These are phyloP conservation scores for Ananas comosus DNA, from an alignment of 176 grass and related monocot species.

Conservation along the genomic window DNA sequence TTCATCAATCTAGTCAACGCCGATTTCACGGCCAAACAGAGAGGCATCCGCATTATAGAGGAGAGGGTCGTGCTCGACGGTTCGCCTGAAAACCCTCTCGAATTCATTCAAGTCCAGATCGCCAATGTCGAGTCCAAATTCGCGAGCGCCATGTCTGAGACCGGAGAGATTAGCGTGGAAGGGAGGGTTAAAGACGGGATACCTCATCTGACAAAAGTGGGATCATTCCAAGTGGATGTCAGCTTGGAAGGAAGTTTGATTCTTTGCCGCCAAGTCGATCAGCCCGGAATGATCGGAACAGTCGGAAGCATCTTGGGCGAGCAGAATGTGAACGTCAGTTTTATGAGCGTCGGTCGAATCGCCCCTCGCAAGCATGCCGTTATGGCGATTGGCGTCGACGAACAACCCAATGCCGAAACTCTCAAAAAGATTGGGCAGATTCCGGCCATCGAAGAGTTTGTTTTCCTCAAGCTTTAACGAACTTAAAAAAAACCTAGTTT, in stretches of 20 bases:
- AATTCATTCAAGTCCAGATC: slow-evolving; percentile 69
- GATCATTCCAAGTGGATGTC: slow-evolving; percentile 70
- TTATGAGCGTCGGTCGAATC: slow-evolving; percentile 76
- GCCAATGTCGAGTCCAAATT: slow-evolving; percentile 71
- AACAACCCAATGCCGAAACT: slow-evolving; percentile 44
- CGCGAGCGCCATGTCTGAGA: slow-evolving; percentile 46
- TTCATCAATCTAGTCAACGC: slow-evolving; percentile 88
- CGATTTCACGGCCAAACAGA: slow-evolving; percentile 74
- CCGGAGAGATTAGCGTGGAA: slow-evolving; percentile 51
- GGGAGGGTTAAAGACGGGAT: slow-evolving; percentile 68
- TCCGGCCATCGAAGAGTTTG: slow-evolving; percentile 71
- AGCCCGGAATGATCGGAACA: slow-evolving; percentile 74
- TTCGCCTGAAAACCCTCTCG: slow-evolving; percentile 56
- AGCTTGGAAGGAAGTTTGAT: slow-evolving; percentile 83
- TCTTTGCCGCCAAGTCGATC: slow-evolving; percentile 78
- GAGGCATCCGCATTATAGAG: slow-evolving; percentile 62
- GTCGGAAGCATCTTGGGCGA: slow-evolving; percentile 60
- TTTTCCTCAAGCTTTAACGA: slow-evolving; percentile 71
- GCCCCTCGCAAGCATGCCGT: slow-evolving; percentile 64
- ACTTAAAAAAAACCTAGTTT: neutral
- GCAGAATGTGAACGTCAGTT: slow-evolving; percentile 80
- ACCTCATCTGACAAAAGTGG: slow-evolving; percentile 70
- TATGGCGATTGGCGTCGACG: slow-evolving; percentile 80
- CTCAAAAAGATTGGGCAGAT: slow-evolving; percentile 71
- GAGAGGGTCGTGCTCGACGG: slow-evolving; percentile 66